Evolutionary conservation across 495 filamentous ascomycete species (phyloP).

Genomic region (Thermothielavioides terrestris): DNA sequence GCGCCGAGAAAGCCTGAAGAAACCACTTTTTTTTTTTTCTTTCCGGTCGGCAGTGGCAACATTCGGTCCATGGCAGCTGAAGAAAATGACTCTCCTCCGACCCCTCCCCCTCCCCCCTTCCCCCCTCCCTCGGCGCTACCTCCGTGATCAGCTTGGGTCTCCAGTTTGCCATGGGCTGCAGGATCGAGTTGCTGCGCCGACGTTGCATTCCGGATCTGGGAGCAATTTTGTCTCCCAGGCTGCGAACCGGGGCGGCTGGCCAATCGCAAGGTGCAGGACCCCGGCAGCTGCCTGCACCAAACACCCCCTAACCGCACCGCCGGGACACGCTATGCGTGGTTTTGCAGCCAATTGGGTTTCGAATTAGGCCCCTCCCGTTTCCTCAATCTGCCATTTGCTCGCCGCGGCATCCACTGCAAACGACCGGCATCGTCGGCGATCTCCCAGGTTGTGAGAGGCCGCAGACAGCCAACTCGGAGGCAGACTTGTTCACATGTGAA

Average conservation of each 20-base stretch:
- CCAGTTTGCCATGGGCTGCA: background rate
- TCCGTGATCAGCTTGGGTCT: background rate
- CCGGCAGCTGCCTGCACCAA: background rate
- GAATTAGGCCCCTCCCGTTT: background rate
- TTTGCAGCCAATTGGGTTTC: background rate
- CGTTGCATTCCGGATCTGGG: background rate
- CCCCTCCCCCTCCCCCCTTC: no score
- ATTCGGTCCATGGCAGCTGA: no score
- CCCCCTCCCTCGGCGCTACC: no score
- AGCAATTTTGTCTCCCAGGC: background rate
- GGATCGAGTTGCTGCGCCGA: background rate
- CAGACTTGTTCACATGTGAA: no score
- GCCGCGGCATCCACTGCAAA: no score
- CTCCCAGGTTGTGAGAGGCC: no score
- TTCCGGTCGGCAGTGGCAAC: background rate
- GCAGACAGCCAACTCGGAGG: no score
- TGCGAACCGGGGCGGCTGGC: background rate
- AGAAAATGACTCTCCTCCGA: no score
- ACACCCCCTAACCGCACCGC: no score
- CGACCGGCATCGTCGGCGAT: no score
- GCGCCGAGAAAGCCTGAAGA: no score
- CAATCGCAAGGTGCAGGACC: background rate
- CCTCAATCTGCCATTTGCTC: background rate
- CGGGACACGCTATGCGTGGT: background rate
- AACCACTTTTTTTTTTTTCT: background rate